Base-by-base conservation (phyloP, 306 rosid species). In the Hylodesmum podocarpum region DNA sequence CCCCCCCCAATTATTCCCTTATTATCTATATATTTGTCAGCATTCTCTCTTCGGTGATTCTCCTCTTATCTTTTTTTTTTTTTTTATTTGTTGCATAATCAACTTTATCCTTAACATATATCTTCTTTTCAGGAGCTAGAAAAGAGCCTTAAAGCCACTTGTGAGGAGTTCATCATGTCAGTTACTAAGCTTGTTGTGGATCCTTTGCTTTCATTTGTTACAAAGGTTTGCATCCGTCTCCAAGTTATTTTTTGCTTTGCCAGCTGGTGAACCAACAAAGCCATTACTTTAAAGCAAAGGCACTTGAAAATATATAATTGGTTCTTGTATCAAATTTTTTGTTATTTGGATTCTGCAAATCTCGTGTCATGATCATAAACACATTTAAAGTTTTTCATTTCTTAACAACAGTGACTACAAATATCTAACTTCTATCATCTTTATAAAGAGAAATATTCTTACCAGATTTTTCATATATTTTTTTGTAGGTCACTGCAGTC, bases 141-240 rank as follows among this genome's bases (percentile, higher is more conserved):
- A 76, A 95, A 92, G 82, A 95, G 89, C 90, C 91, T 95, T 41
- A 95, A 95, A 85, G 88, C 89, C 81, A 95, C 99, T 25, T 92
- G 99, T 72, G 99, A 95, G 86, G 98, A 95, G 84, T 95, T 92
- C 84, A 92, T 95, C 44, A 95, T 95, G 99, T 87, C 96, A 14
- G 93, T 95, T 78, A 95, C 99, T 47, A 95, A 95, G 92, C 88
- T 87, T 46, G 97, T 95, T 78, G 99, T 95, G 85, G 99, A 95
- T 84, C 98, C 99, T 66, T 87, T 95, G 87, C 99, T 95, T 78
- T 95, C 98, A 50, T 95, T 95, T 84, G 97, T 95, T 69, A 95
- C 99, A 82, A 95, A 95, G 97, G 99, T 93, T 80, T 84, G 84
- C 83, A 19, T 78, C 37, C 6, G 62, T 49, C 37, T 58, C 53